phyloP scores from a whole-genome alignment of 2,329 filamentous ascomycete genomes.

The Ascochyta viciae-villosae region DNA sequence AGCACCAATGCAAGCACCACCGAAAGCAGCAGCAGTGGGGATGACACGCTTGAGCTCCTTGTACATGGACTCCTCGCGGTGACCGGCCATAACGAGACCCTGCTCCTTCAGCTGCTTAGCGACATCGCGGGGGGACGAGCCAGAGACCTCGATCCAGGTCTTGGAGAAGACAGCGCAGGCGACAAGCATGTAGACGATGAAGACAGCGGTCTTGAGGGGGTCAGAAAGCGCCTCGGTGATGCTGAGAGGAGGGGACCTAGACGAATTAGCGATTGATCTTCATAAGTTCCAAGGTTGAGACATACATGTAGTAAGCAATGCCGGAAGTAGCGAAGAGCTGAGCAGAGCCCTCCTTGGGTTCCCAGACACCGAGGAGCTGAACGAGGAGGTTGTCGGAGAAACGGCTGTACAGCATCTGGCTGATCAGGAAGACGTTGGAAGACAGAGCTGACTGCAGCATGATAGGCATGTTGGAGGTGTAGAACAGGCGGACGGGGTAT shows the following conservation, averaged over 20 bases:
- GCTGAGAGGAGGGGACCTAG: conserved; percentile 84
- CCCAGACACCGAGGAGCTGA: conserved; percentile 97
- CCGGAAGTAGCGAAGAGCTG: conserved; percentile 94
- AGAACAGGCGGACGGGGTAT: conserved; percentile 98
- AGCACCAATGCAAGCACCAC: conserved; percentile 97
- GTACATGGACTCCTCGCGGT: conserved; percentile 99
- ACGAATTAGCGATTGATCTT: conserved; percentile 21
- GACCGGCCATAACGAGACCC: conserved; percentile 98
- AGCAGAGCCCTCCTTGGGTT: conserved; percentile 92
- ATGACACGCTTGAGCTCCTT: conserved; percentile 99
- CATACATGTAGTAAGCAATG: conserved; percentile 95
- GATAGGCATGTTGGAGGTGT: conserved; percentile 99
- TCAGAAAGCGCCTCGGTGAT: conserved; percentile 96
- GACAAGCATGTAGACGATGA: conserved; percentile 96
- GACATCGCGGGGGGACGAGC: conserved; percentile 95
- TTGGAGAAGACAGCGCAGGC: conserved; percentile 99
- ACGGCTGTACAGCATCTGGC: conserved; percentile 98
- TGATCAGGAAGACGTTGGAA: conserved; percentile 99
- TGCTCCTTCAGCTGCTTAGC: conserved; percentile 99
- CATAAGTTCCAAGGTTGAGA: background rate
- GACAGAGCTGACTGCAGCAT: conserved; percentile 99
- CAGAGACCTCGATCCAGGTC: conserved; percentile 99
- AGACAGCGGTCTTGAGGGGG: conserved; percentile 93
- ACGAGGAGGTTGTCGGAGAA: conserved; percentile 99
- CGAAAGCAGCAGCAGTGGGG: conserved; percentile 95